phyloP scores from a whole-genome alignment of 225 moss, liverwort and hornwort genomes.

The Ulota crispa region DNA sequence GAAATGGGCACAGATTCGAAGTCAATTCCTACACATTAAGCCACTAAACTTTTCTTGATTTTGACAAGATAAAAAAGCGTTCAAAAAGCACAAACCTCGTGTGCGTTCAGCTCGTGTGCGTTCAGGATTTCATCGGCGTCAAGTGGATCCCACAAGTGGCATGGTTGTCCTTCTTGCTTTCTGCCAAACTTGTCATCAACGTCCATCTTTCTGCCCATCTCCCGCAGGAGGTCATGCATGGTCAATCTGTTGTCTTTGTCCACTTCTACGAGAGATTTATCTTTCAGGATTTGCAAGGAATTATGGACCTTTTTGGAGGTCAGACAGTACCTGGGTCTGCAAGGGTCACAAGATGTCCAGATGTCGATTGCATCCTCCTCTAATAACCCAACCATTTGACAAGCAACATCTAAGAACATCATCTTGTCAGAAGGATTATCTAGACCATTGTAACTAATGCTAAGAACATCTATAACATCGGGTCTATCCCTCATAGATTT shows the following conservation, averaged over 20 bases:
- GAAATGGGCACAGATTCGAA: too few species aligned
- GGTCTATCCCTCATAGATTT: not conserved
- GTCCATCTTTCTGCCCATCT: constrained; percentile 36
- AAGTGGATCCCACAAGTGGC: constrained; percentile 28
- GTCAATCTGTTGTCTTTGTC: constrained; percentile 14
- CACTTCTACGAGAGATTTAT: constrained; percentile 25
- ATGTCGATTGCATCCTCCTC: constrained; percentile 35
- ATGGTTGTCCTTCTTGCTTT: not conserved
- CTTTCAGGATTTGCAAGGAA: constrained; percentile 25
- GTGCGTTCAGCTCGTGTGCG: too few species aligned
- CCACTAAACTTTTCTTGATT: too few species aligned
- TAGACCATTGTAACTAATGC: constrained; percentile 42
- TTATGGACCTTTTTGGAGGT: constrained; percentile 7
- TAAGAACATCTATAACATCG: constrained; percentile 6
- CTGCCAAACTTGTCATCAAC: not conserved
- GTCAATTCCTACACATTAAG: too few species aligned
- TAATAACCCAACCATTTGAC: constrained; percentile 29
- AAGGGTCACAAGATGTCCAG: constrained; percentile 28
- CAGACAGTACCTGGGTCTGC: constrained; percentile 10
- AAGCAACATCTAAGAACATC: constrained; percentile 47
- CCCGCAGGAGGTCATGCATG: constrained; percentile 33
- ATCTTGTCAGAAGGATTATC: constrained; percentile 5
- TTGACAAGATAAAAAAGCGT: too few species aligned
- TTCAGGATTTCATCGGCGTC: not conserved
- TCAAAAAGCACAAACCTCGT: not conserved